Percentiles rank a stretch among this genome's conserved stretches.
phyloP scores from a whole-genome alignment of 179 eudicot genomes.

The Nepenthes alata region DNA sequence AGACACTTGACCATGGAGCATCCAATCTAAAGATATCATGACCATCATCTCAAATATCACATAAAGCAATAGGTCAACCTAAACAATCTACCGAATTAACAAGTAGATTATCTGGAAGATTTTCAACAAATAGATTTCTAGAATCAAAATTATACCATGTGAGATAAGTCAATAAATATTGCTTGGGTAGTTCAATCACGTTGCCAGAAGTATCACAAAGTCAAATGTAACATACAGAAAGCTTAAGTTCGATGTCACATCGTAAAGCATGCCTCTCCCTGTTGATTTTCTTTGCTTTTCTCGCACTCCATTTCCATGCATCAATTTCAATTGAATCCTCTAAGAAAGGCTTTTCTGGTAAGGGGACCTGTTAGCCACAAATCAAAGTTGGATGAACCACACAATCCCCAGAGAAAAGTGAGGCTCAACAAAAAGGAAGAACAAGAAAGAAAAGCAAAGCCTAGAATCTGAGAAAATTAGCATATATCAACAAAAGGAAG shows the following conservation, averaged over 20 bases:
- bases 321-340: slow-evolving; percentile 47
- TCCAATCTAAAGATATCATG: too few relatives aligned
- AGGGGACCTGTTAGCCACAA: slow-evolving; percentile 38
- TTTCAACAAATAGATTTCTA: too few relatives aligned
- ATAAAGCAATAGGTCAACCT: too few relatives aligned
- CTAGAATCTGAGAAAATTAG: background rate
- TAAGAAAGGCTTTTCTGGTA: slow-evolving; percentile 54
- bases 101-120: too few relatives aligned
- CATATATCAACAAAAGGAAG: too few relatives aligned
- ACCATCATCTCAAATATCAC: too few relatives aligned
- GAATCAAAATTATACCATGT: too few relatives aligned
- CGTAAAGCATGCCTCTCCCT: slow-evolving; percentile 72
- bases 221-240: slow-evolving; percentile 36
- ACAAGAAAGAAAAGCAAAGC: background rate
- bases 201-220: too few relatives aligned
- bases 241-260: slow-evolving; percentile 79
- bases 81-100: too few relatives aligned
- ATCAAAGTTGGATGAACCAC: slow-evolving; percentile 4
- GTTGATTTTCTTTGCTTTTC: slow-evolving; percentile 65
- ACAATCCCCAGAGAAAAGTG: slow-evolving; percentile 2
- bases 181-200: too few relatives aligned
- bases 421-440: slow-evolving; percentile 5
- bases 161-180: too few relatives aligned
- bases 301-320: slow-evolving; percentile 62
- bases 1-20: too few relatives aligned